Evolutionary conservation across 805 yeast genomes (phyloP), one percentile per base, ranked within the genome.

Genomic region (Debaryomyces castellii): DNA sequence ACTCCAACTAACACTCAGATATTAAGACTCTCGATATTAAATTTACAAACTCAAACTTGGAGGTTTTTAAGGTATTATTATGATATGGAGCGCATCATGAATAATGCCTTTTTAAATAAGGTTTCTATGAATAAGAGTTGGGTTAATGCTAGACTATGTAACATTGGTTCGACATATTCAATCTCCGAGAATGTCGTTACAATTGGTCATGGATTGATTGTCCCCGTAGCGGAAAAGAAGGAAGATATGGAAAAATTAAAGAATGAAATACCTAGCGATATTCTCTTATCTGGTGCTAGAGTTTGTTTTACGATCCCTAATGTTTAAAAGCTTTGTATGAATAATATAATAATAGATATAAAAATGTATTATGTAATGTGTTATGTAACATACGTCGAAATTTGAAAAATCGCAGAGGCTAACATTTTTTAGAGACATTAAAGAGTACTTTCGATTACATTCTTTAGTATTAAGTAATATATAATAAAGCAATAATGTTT

Each of bases 401-500:
- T 24, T 33, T 39, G 30, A 39, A 39, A 33, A 44, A 39, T 30
- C 42, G 42, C 46, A 39, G 39, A 39, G 33, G 32, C 28, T 25
- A 25, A 6, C n/a, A 21, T 17, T 24, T 41, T 37, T 22, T 40
- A 20, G 9, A 18, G 14, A 17, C 16, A 5, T 28, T 20, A 32
- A 22, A 4, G 34, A 45, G 33, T 40, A 40, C 40, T 8, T 16
- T 30, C 12, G 12, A 30, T 12, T 30, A 30, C 20, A 7, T 46
- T 46, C 41, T 35, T 35, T 21, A 20, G 16, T 20, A 6, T 20
- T 20, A 34, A 36, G 20, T 23, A 39, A 30, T 36, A 40, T 22
- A 30, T 10, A 40, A 27, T 34, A 22, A 37, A 33, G 28, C 16
- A 47, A 46, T 23, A 11, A 86, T 86, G 92, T 77, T 87, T 63